Evolutionary conservation across 371 early-diverging fungal genomes (phyloP), one percentile per base, ranked within the genome.

Genomic region (Mortierella sp.): DNA sequence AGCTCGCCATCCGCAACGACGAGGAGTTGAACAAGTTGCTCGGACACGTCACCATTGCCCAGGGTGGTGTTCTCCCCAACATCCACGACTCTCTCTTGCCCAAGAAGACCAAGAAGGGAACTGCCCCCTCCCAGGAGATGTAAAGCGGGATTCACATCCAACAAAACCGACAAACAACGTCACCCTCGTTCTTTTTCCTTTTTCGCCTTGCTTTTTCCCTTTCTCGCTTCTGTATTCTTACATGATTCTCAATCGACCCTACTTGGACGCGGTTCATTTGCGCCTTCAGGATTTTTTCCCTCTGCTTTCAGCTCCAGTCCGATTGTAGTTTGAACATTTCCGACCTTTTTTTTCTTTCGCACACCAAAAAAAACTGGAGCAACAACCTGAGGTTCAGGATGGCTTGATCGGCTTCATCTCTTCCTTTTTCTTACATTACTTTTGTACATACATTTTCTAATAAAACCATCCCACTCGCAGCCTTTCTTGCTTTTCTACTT

Each of bases 1-100:
- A 96, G 88, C 93, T 96, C 79, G 97, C 98, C 91, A 96, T 97
- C 92, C 94, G 97, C 83, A 97, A 97, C 92, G 98, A 98, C 90
- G 97, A 97, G 90, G 98, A 98, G 91, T 92, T 97, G 90, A 97
- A 97, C 95, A 97, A 97, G 92, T 91, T 98, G 79, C 95, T 98
- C 74, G 96, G 95, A 80, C 93, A 94, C 86, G 97, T 96, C 76
- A 95, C 95, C 79, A 96, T 96, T 82, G 95, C 97, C 81, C 95
- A 94, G 90, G 96, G 95, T 89, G 96, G 96, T 93, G 96, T 96
- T 72, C 89, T 96, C 80, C 96, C 96, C 89, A 95, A 95, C 91
- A 95, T 95, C 88, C 95, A 92, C 83, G 89, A 91, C 83, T 90
- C 88, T 71, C 90, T 94, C 78, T 89, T 95, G 75, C 94, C 93